Evolutionary conservation across 202 grass and related monocot genomes (phyloP).

Genomic region (Panicum hallii): DNA sequence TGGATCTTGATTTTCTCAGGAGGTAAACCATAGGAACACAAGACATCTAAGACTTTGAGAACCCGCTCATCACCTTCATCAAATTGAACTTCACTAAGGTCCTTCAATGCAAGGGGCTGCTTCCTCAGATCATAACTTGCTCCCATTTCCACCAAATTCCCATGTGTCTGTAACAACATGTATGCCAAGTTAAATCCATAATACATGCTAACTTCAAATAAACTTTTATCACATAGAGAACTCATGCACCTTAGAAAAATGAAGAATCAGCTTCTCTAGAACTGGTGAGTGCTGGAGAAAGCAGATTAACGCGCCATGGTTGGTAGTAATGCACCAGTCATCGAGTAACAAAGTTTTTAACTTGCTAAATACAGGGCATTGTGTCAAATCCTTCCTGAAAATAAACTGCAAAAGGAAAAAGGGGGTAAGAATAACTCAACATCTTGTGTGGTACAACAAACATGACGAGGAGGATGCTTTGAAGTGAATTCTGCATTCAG

Average conservation of each 20-base stretch:
- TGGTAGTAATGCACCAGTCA: neutral
- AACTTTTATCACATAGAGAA: neutral
- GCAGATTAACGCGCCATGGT: neutral
- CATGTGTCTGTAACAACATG: neutral
- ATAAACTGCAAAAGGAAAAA: neutral
- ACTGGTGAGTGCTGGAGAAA: conserved; percentile 14
- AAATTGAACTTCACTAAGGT: conserved; percentile 11
- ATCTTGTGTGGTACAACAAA: neutral
- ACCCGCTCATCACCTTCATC: neutral
- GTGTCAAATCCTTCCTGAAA: conserved; percentile 5
- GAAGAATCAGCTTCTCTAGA: conserved; percentile 13
- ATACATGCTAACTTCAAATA: neutral
- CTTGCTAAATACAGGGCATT: neutral
- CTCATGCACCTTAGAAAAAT: neutral
- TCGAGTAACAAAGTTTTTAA: neutral
- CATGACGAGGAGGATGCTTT: neutral
- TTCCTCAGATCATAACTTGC: neutral
- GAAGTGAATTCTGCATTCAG: neutral
- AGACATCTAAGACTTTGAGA: neutral
- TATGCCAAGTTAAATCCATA: neutral
- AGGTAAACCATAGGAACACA: neutral
- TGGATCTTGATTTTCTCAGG: neutral
- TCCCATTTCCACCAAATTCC: neutral
- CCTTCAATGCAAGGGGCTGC: neutral
- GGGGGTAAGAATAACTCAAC: neutral